Evolutionary conservation across 768 basidiomycete genomes (phyloP), one percentile per base, ranked within the genome.

Genomic region (Auricularia sp.): DNA sequence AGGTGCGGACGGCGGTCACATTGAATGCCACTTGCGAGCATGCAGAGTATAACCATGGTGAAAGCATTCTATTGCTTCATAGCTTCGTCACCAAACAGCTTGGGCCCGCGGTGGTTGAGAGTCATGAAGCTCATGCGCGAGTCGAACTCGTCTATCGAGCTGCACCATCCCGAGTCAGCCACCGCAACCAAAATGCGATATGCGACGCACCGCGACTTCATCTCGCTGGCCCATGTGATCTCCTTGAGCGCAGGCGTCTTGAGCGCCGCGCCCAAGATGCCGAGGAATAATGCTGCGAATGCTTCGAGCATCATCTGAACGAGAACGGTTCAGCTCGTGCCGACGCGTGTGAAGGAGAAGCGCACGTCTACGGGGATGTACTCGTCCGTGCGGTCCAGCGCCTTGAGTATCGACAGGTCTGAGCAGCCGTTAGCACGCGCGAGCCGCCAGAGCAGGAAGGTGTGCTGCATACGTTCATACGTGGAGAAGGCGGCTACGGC

Each of bases 161-260:
- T 90, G 39, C 39, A 14, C 69, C 44, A 45, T 29, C 2, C 29
- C 29, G 2, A 29, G 29, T 29, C 29, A 29, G 29, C 29, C 29
- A 29, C 29, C 2, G 29, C 29, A 29, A 29, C 29, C 29, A 3
- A 3, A 29, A 29, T 29, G 29, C 29, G 0, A 29, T 29, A 3
- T 29, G 34, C 54, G 24, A 75, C 84, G 69, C 69, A 92, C 92
- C 87, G 81, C 71, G 82, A 86, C 69, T 82, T 83, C 92, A 94
- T 94, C 76, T 95, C 92, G 69, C 89, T 91, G 18, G 90, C 83
- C 92, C 91, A 94, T 39, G 88, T 88, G 66, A 93, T 90, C 70
- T 92, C 89, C 69, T 87, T 90, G 39, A 93, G 75, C 37, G 79
- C 73, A 1, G 90, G 83, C 6, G 87, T 81, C 68, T 82, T 86